A percentile compares a stretch with the other conserved stretches of the same genome.
Evolutionary conservation across 805 yeast genomes (phyloP).

Genomic region (Cyberlindnera veronae): DNA sequence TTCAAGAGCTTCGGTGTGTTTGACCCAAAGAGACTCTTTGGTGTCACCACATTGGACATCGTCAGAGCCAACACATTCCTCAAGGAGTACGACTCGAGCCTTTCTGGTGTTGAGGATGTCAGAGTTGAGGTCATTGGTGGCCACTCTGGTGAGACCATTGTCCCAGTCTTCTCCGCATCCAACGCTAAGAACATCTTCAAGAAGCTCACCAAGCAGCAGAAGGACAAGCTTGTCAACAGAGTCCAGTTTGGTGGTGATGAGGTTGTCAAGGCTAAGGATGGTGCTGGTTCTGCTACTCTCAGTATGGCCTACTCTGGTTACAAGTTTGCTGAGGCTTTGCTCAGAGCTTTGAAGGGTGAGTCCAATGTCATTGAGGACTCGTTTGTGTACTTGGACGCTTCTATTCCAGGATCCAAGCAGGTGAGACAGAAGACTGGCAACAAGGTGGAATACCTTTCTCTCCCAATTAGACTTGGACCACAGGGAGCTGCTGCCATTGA

Average conservation of each 20-base stretch:
- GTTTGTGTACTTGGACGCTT: slow-evolving; percentile 45
- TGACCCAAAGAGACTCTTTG: slow-evolving; percentile 72
- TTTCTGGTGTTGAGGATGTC: slow-evolving; percentile 41
- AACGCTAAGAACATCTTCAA: slow-evolving; percentile 15
- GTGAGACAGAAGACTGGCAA: slow-evolving; percentile 21
- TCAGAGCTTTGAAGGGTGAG: slow-evolving; percentile 32
- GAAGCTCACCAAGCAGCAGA: slow-evolving; percentile 20
- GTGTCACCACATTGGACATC: slow-evolving; percentile 85
- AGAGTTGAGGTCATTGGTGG: slow-evolving; percentile 70
- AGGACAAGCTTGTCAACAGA: slow-evolving; percentile 63
- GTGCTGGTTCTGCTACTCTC: slow-evolving; percentile 91
- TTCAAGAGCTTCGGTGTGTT: slow-evolving; percentile 63
- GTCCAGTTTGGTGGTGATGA: slow-evolving; percentile 97
- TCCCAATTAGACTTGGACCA: slow-evolving; percentile 54
- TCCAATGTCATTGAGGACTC: slow-evolving; percentile 42
- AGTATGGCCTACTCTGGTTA: slow-evolving; percentile 96
- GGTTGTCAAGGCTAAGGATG: slow-evolving; percentile 92
- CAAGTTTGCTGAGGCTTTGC: slow-evolving; percentile 58
- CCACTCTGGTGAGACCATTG: slow-evolving; percentile 93
- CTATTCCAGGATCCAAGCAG: slow-evolving; percentile 23
- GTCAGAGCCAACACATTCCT: slow-evolving; percentile 74
- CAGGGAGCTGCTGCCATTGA: slow-evolving; percentile 57
- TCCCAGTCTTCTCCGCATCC: slow-evolving; percentile 53
- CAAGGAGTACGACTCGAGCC: slow-evolving; percentile 44
- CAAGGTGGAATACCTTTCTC: slow-evolving; percentile 48